These are phyloP conservation scores for Globisporangium echinulatum DNA, from an alignment of 352 stramenopile genomes.

Conservation along the genomic window DNA sequence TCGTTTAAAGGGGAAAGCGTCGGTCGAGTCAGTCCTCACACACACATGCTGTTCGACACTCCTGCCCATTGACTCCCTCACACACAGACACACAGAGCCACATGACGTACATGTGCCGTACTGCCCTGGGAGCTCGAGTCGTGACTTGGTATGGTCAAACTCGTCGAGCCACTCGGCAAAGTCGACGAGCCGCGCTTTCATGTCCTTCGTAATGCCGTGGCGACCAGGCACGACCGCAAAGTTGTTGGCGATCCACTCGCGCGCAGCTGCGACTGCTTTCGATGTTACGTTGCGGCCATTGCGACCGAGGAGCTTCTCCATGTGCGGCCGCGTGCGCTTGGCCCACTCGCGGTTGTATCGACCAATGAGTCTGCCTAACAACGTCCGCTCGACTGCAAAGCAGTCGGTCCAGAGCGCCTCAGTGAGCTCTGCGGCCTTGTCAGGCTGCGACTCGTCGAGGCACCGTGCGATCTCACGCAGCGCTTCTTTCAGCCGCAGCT, in stretches of 20 bases:
- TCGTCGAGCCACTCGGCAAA: slow-evolving; percentile 85
- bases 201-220: slow-evolving; percentile 72
- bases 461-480: slow-evolving; percentile 58
- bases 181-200: slow-evolving; percentile 70
- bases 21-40: too few species aligned
- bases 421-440: slow-evolving; percentile 27
- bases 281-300: slow-evolving; percentile 42
- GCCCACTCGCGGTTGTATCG: slow-evolving; percentile 77
- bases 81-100: neutral
- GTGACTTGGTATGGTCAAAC: slow-evolving; percentile 66
- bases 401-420: slow-evolving; percentile 53
- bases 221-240: slow-evolving; percentile 68
- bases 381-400: slow-evolving; percentile 39
- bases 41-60: too few species aligned
- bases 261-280: slow-evolving; percentile 46
- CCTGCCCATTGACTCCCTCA: too few species aligned
- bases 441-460: slow-evolving; percentile 38
- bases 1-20: too few species aligned
- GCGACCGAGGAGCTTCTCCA: slow-evolving; percentile 73
- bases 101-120: slow-evolving; percentile 59
- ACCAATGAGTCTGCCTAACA: slow-evolving; percentile 55
- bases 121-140: slow-evolving; percentile 73
- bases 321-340: slow-evolving; percentile 34
- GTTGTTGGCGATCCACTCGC: slow-evolving; percentile 65
- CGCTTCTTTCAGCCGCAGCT: slow-evolving; percentile 76